These are phyloP conservation scores for Trichomonas vaginalis DNA, from an alignment of 208 protist species.

Conservation along the genomic window DNA sequence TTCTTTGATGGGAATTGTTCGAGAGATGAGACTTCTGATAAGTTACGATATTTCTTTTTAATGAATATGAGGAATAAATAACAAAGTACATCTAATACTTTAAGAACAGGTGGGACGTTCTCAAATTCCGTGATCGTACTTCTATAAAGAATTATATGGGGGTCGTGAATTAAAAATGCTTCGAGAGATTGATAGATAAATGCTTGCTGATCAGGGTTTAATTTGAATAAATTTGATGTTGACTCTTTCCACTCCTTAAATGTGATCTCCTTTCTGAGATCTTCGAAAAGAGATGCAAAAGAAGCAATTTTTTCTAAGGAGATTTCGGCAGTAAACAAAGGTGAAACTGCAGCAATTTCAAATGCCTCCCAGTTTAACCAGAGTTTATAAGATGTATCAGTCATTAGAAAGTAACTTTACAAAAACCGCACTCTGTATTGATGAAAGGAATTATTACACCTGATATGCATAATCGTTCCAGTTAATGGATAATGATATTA, in stretches of 20 bases:
- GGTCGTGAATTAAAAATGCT: neutral
- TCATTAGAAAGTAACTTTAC: neutral
- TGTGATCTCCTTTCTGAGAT: neutral
- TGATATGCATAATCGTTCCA: too few relatives aligned
- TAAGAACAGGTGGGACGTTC: neutral
- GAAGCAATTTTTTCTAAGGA: neutral
- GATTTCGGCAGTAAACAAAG: neutral
- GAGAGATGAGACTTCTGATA: neutral
- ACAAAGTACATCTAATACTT: neutral
- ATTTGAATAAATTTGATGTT: neutral
- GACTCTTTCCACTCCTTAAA: neutral
- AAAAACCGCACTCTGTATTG: too few relatives aligned
- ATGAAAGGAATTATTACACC: too few relatives aligned
- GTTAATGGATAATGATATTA: too few relatives aligned
- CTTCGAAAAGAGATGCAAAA: neutral
- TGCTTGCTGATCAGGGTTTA: neutral
- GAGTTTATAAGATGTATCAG: neutral
- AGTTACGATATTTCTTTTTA: neutral
- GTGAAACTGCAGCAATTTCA: neutral
- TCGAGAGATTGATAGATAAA: neutral
- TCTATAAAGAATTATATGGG: neutral
- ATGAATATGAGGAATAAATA: slow-evolving; percentile 6
- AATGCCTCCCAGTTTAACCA: slow-evolving; percentile 4
- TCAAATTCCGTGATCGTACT: neutral
- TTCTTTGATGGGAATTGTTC: neutral